Base-by-base conservation (phyloP, 805 yeast genomes). In the Ogataea methylovora region DNA sequence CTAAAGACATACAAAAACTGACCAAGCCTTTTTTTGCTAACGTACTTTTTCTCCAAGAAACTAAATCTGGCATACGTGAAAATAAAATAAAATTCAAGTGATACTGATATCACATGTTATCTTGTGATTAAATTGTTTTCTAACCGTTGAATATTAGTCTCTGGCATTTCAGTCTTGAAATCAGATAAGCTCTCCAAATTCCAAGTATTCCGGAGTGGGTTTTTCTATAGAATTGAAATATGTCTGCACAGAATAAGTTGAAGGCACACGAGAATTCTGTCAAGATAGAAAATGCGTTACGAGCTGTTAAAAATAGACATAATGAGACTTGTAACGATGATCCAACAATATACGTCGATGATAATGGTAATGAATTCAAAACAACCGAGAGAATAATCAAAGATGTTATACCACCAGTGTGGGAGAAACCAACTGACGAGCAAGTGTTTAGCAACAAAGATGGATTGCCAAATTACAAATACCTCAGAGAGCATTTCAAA, bases 391-490 rank as follows among this genome's bases (percentile, higher is more conserved):
- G 90, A 32, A 72, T 69, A 5, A 71, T 77, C 13, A 54, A 61
- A 23, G 34, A 61, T 3, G 88, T 87, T 4, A 63, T 69, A 0
- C 77, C 87, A 2, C 87, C 95, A 0, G 82, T 83, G 1, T 58
- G 74, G 8, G 57, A 59, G 30, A 63, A 63, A 13, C 96, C 96
- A 0, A 55, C 69, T 0, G 85, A 88, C 51, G 69, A 61, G 4
- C 76, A 84, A 51, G 63, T 90, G 13, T 90, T 86, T 47, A 41
- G 48, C n/a, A 54, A 54, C 27, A 56, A 61, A 4, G 67, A 69
- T 35, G 87, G 85, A 2, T 60, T 75, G 38, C 97, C 97, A 9
- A 74, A 86, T 50, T 71, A 77, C 45, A 74, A 61, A 27, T 83
- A 84, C 47, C 58, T 92, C 36, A 76, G 71, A 43, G 71, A 76